These are phyloP conservation scores for Malassezia globosa DNA, from an alignment of 1,284 basidiomycete genomes.

Conservation along the genomic window DNA sequence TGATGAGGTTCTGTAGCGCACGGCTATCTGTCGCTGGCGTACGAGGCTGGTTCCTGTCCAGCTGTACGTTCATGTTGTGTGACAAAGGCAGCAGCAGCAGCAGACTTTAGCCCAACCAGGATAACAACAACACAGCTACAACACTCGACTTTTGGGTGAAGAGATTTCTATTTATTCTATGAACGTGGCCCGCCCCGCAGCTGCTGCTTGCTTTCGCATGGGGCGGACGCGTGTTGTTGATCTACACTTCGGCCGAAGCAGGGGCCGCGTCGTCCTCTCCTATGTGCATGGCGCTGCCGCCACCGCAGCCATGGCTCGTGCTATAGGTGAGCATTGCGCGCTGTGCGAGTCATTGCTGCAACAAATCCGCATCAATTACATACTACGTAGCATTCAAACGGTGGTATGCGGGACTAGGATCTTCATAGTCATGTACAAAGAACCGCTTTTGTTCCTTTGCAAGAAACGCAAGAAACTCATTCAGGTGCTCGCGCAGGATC, in stretches of 20 bases:
- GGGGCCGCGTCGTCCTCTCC: too few species aligned
- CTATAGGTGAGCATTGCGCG: too few species aligned
- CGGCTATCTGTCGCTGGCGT: slow-evolving; percentile 45
- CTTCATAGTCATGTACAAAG: slow-evolving; percentile 64
- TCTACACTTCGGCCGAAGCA: too few species aligned
- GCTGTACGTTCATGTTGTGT: slow-evolving; percentile 20
- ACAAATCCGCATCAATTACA: background rate
- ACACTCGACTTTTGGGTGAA: too few species aligned
- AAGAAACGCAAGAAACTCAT: slow-evolving; percentile 74
- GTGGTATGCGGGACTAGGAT: slow-evolving; percentile 61
- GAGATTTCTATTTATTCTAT: background rate
- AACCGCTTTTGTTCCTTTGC: slow-evolving; percentile 57
- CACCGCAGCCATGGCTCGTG: too few species aligned
- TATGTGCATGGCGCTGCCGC: background rate
- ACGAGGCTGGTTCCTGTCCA: slow-evolving; percentile 28
- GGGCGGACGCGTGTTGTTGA: too few species aligned
- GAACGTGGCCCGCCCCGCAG: background rate
- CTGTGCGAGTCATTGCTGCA: background rate
- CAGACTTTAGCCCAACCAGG: too few species aligned
- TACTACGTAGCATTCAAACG: slow-evolving; percentile 50
- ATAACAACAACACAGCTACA: too few species aligned
- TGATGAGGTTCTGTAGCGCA: slow-evolving; percentile 48
- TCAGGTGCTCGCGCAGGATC: slow-evolving; percentile 76
- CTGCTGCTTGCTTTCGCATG: too few species aligned
- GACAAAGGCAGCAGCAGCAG: background rate